Conservation (phyloP, 2,329 filamentous ascomycete species). For the Colletotrichum sp. region DNA sequence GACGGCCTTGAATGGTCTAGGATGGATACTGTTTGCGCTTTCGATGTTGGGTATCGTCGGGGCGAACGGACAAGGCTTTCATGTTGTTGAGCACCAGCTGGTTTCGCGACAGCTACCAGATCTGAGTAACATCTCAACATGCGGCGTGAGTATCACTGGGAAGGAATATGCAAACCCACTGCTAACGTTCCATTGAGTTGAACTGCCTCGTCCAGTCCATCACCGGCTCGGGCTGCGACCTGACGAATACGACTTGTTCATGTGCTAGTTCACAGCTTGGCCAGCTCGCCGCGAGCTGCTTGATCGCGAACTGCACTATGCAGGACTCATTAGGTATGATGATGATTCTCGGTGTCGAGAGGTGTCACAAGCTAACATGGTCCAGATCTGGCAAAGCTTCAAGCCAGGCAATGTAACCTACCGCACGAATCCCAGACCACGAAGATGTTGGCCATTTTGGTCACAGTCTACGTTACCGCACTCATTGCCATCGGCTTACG, state of each 20-base stretch:
- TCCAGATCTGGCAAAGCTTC: slow-evolving; percentile 14
- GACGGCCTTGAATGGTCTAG: background rate
- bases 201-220: slow-evolving; percentile 7
- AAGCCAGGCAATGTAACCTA: slow-evolving; percentile 9
- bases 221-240: slow-evolving; percentile 8
- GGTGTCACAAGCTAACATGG: background rate
- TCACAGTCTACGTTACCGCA: background rate
- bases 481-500: background rate
- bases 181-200: background rate
- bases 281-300: background rate
- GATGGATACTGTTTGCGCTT: background rate
- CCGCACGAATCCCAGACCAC: slow-evolving; percentile 13
- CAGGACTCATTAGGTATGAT: slow-evolving; percentile 17
- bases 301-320: slow-evolving; percentile 21
- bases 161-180: background rate
- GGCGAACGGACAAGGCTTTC: background rate
- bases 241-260: slow-evolving; percentile 19
- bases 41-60: background rate
- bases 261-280: slow-evolving; percentile 10
- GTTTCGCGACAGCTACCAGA: slow-evolving; percentile 4
- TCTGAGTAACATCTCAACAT: slow-evolving; percentile 10
- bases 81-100: background rate
- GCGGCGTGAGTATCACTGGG: background rate
- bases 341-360: background rate
- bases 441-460: background rate